A percentile compares a stretch with the other conserved stretches of the same genome.
Conservation (phyloP, 2,329 filamentous ascomycete genomes). For the Neofusicoccum cordaticola region DNA sequence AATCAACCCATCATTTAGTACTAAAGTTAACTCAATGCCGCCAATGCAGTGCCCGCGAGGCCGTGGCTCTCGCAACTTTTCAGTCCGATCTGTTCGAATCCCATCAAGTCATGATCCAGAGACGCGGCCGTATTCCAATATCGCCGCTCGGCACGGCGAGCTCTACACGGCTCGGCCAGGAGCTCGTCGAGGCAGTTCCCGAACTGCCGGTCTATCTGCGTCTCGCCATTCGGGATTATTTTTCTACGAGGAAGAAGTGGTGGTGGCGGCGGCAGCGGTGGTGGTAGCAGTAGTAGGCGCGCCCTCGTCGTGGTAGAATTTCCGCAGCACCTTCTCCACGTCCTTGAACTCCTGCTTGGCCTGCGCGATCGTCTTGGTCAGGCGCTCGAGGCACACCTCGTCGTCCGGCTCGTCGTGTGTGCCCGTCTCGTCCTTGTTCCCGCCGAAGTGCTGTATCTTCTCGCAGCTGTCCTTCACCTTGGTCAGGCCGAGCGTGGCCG, state of each 20-base stretch:
- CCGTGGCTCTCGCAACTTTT: slow-evolving; percentile 13
- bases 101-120: slow-evolving; percentile 16
- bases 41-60: slow-evolving; percentile 7
- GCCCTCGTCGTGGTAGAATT: slow-evolving; percentile 62
- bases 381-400: slow-evolving; percentile 65
- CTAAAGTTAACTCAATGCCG: slow-evolving; percentile 14
- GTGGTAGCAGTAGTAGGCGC: not conserved
- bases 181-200: slow-evolving; percentile 4
- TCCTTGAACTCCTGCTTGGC: slow-evolving; percentile 76
- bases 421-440: slow-evolving; percentile 75
- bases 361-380: slow-evolving; percentile 65
- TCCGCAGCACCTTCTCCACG: slow-evolving; percentile 66
- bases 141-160: not conserved
- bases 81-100: slow-evolving; percentile 10
- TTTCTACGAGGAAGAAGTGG: not conserved
- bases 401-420: slow-evolving; percentile 63
- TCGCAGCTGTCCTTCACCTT: slow-evolving; percentile 93
- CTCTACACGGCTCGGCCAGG: slow-evolving; percentile 2
- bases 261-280: not conserved
- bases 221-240: not conserved
- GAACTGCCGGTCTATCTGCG: not conserved
- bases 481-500: slow-evolving; percentile 84
- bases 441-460: slow-evolving; percentile 92
- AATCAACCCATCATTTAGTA: slow-evolving; percentile 15
- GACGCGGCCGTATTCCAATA: slow-evolving; percentile 8